Percentiles rank a stretch among this genome's conserved stretches.
These are phyloP conservation scores for Kockovaella imperatae DNA, from an alignment of 768 basidiomycete genomes.

Conservation along the genomic window DNA sequence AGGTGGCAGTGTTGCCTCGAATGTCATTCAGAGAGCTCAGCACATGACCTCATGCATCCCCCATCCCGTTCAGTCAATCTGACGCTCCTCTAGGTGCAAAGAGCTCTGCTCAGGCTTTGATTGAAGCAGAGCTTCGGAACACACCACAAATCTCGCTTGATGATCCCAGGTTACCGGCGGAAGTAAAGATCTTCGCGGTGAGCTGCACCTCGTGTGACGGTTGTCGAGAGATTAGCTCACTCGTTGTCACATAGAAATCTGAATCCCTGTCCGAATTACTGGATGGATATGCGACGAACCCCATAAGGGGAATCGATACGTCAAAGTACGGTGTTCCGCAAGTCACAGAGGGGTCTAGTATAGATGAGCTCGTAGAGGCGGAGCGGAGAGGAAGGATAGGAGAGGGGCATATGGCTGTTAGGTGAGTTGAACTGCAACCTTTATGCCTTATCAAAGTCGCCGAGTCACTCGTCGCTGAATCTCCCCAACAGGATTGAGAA, in stretches of 20 bases:
- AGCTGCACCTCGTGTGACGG: slow-evolving; percentile 2
- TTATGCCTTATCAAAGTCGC: not conserved
- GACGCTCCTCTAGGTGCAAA: slow-evolving; percentile 19
- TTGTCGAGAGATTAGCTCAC: not conserved
- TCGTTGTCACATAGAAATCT: slow-evolving; percentile 37
- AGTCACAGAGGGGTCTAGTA: slow-evolving; percentile 8
- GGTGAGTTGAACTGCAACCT: slow-evolving; percentile 18
- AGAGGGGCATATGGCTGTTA: slow-evolving; percentile 38
- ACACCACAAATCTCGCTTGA: slow-evolving; percentile 22
- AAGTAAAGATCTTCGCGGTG: slow-evolving; percentile 36
- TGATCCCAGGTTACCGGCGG: slow-evolving; percentile 35
- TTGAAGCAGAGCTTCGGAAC: slow-evolving; percentile 37
- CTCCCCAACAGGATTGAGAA: slow-evolving; percentile 61
- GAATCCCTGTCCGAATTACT: slow-evolving; percentile 22
- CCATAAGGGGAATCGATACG: slow-evolving; percentile 38
- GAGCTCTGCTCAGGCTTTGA: slow-evolving; percentile 30
- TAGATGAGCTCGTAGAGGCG: slow-evolving; percentile 31
- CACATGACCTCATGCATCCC: not conserved
- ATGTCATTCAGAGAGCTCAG: not conserved
- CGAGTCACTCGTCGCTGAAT: not conserved
- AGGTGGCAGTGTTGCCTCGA: too few species aligned
- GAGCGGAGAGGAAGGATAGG: slow-evolving; percentile 34
- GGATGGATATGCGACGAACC: slow-evolving; percentile 16
- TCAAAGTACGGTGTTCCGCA: slow-evolving; percentile 25
- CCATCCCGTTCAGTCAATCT: not conserved